Percentiles rank a stretch among this genome's conserved stretches.
phyloP scores from a whole-genome alignment of 768 basidiomycete species.

The Lactarius indigo region DNA sequence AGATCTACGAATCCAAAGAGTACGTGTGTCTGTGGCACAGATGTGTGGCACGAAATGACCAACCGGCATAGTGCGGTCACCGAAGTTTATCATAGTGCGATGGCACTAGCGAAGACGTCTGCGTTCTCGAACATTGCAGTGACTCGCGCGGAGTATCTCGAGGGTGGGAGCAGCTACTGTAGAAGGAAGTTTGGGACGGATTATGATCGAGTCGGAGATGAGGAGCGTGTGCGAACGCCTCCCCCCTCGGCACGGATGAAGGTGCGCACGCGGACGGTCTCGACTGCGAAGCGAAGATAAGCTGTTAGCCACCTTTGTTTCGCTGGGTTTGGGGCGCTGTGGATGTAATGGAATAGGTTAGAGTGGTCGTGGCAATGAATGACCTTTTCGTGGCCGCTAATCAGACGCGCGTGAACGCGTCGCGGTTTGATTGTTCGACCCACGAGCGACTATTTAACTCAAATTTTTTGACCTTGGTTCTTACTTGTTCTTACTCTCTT shows the following conservation, averaged over 20 bases:
- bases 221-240: constrained; percentile 11
- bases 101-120: constrained; percentile 51
- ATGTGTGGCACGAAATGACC: not conserved
- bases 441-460: constrained; percentile 14
- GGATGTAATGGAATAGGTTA: constrained; percentile 7
- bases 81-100: constrained; percentile 61
- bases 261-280: constrained; percentile 22
- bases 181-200: constrained; percentile 59
- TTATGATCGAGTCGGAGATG: constrained; percentile 20
- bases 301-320: not conserved
- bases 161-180: constrained; percentile 72
- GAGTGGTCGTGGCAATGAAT: not conserved
- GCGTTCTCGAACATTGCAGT: constrained; percentile 53
- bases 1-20: constrained; percentile 70
- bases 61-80: constrained; percentile 50
- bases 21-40: constrained; percentile 39
- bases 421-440: constrained; percentile 21
- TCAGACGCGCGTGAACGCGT: constrained; percentile 20
- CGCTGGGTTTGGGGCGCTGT: constrained; percentile 2
- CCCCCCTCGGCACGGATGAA: constrained; percentile 5
- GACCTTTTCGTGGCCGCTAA: not conserved
- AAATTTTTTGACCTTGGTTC: not conserved
- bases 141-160: constrained; percentile 80
- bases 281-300: constrained; percentile 24
- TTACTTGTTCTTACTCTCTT: not conserved